phyloP scores from a whole-genome alignment of 805 yeast species.

The Candida anglica region DNA sequence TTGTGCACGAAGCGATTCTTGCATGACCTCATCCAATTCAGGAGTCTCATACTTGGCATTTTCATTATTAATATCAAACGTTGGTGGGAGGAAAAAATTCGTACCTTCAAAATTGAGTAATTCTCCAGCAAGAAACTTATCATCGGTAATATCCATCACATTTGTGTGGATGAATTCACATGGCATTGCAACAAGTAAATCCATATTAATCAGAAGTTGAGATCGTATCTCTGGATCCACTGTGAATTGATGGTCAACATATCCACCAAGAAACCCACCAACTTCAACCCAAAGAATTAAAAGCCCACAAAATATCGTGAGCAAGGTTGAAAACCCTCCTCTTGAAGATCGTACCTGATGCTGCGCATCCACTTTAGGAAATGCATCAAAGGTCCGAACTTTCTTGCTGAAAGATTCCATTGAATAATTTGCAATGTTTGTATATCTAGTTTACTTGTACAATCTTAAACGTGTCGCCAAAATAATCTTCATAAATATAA shows the following conservation, averaged over 20 bases:
- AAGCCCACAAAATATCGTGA: conserved; percentile 58
- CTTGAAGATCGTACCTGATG: conserved; percentile 71
- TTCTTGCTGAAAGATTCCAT: conserved; percentile 34
- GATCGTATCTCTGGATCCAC: conserved; percentile 62
- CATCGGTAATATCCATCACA: conserved; percentile 74
- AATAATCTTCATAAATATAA: no score
- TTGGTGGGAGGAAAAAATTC: conserved; percentile 49
- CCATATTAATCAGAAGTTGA: conserved; percentile 68
- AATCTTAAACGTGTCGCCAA: no score
- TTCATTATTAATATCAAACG: conserved; percentile 43
- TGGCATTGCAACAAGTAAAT: conserved; percentile 78
- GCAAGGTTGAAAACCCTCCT: conserved; percentile 71
- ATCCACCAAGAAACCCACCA: conserved; percentile 83
- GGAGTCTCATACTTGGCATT: conserved; percentile 50
- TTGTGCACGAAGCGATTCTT: conserved; percentile 63
- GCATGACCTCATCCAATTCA: conserved; percentile 62
- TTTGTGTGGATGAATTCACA: conserved; percentile 74
- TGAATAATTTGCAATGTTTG: no score
- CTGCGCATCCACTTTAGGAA: conserved; percentile 41
- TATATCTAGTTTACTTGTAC: no score
- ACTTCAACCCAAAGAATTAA: conserved; percentile 79
- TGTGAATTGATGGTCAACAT: conserved; percentile 68
- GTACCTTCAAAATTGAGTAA: conserved; percentile 67
- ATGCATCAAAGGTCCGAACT: conserved; percentile 46
- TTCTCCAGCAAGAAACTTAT: conserved; percentile 74